A percentile compares a stretch with the other conserved stretches of the same genome.
Conservation (phyloP, 805 yeast species). For the Wickerhamiella qilinensis region DNA sequence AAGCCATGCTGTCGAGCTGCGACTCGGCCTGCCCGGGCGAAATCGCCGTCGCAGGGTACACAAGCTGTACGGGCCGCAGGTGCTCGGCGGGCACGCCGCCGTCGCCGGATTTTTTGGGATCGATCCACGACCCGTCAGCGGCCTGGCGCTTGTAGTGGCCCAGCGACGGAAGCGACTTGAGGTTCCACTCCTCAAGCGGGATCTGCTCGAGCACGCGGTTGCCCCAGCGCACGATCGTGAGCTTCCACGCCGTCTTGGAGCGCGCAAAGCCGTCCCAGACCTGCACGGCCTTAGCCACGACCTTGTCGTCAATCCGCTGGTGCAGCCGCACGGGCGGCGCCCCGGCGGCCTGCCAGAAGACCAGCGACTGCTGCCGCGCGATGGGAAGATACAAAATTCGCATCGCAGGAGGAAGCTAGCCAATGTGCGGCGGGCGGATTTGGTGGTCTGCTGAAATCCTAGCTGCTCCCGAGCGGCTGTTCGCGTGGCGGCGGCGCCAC, state of each 20-base stretch:
- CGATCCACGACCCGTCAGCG: not conserved
- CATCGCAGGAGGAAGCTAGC: too few relatives aligned
- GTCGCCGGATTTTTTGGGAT: conserved; percentile 1
- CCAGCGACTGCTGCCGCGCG: conserved; percentile 40
- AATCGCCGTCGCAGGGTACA: conserved; percentile 31
- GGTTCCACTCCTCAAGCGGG: conserved; percentile 67
- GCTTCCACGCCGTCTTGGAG: conserved; percentile 42
- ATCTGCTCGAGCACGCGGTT: conserved; percentile 40
- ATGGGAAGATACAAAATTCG: conserved; percentile 60
- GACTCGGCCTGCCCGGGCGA: conserved; percentile 17
- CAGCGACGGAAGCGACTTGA: conserved; percentile 61
- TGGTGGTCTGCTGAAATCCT: too few relatives aligned
- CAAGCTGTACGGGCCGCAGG: conserved; percentile 24
- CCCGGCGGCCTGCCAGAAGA: conserved; percentile 49
- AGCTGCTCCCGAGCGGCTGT: too few relatives aligned
- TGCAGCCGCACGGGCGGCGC: conserved; percentile 22
- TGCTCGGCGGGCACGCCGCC: conserved; percentile 11
- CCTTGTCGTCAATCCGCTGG: conserved; percentile 26
- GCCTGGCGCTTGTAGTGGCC: conserved; percentile 37
- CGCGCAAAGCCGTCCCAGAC: conserved; percentile 47
- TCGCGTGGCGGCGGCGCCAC: too few relatives aligned
- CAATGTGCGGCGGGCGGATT: too few relatives aligned
- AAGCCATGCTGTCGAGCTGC: conserved; percentile 30
- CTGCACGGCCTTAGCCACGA: conserved; percentile 33
- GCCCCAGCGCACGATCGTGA: conserved; percentile 38